Evolutionary conservation across 192 early-diverging fungal species (phyloP), one percentile per base, ranked within the genome.

Genomic region (Rhizoclosmatium globosum): DNA sequence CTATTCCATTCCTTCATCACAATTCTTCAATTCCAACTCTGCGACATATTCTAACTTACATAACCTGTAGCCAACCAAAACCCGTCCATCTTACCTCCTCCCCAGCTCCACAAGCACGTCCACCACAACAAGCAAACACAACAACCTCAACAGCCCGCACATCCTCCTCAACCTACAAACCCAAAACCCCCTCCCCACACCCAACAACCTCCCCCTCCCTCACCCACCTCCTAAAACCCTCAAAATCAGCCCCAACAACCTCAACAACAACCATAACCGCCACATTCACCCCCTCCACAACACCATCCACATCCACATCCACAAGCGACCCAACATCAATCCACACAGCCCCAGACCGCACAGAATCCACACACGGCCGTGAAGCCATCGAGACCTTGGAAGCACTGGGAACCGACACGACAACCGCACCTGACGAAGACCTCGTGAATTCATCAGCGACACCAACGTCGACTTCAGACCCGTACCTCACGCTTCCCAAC

Each of bases 311-410:
- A 64, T 13, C 62, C 71, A 59, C 71, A 72, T 9, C 48, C 57
- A 47, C 62, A 11, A n/a, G 17, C 62, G 31, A 64, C n/a, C 21
- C n/a, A 23, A 9, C 15, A 19, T n/a, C 71, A 31, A 53, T 43
- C 57, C 59, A 38, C 19, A 45, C 41, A 43, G 48, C 42, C 23
- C 11, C 38, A 31, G 21, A 43, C 38, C 17, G 23, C 9, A 17
- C 19, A 13, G 71, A 53, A 42, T 31, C 19, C 4, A 72, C 71
- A 6, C 71, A 72, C 53, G 71, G 71, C 50, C 71, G 71, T 19
- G 71, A 72, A 58, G 71, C 48, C 48, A 72, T 72, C 39, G 71
- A 76, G 43, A 23, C 50, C 9, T 11, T 67, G 17, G 74, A 64
- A 39, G 65, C 74, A 71, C 17, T 13, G 50, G 50, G 23, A 58